A percentile compares a stretch with the other conserved stretches of the same genome.
These are phyloP conservation scores for Clarireedia monteithiana DNA, from an alignment of 2,329 filamentous ascomycete species.

Conservation along the genomic window DNA sequence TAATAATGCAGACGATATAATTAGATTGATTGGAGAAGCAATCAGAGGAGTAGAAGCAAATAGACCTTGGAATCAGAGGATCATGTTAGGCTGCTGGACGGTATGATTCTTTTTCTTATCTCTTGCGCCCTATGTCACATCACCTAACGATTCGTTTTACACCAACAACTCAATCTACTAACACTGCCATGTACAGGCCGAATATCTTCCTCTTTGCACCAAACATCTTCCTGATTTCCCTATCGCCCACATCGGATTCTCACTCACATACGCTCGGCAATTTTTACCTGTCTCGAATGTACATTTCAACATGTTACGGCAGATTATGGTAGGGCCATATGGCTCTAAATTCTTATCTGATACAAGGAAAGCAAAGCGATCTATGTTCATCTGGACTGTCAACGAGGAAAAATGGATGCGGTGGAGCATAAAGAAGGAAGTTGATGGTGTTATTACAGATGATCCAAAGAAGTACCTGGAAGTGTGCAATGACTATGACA, in stretches of 20 bases:
- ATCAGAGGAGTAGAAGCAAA: constrained; percentile 44
- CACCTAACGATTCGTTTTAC: background rate
- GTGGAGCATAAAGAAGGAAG: constrained; percentile 58
- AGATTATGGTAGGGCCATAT: constrained; percentile 57
- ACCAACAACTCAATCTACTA: background rate
- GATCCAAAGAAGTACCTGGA: constrained; percentile 63
- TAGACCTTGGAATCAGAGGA: constrained; percentile 60
- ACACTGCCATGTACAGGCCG: constrained; percentile 37
- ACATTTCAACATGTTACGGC: constrained; percentile 71
- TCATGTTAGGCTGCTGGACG: constrained; percentile 79
- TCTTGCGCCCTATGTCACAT: background rate
- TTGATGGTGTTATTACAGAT: constrained; percentile 84
- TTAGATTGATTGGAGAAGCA: constrained; percentile 58
- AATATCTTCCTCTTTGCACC: constrained; percentile 58
- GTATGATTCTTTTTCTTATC: constrained; percentile 33
- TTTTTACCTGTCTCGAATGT: constrained; percentile 62
- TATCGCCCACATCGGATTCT: constrained; percentile 60
- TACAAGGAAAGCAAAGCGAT: constrained; percentile 45
- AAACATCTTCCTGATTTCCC: constrained; percentile 55
- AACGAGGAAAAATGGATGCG: constrained; percentile 74
- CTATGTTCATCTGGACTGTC: constrained; percentile 78
- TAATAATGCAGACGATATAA: constrained; percentile 62
- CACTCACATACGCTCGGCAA: constrained; percentile 51
- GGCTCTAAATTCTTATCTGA: constrained; percentile 60
- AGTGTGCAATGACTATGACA: constrained; percentile 39